These are phyloP conservation scores for Bipolaris oryzae DNA, from an alignment of 2,329 filamentous ascomycete genomes.

Conservation along the genomic window DNA sequence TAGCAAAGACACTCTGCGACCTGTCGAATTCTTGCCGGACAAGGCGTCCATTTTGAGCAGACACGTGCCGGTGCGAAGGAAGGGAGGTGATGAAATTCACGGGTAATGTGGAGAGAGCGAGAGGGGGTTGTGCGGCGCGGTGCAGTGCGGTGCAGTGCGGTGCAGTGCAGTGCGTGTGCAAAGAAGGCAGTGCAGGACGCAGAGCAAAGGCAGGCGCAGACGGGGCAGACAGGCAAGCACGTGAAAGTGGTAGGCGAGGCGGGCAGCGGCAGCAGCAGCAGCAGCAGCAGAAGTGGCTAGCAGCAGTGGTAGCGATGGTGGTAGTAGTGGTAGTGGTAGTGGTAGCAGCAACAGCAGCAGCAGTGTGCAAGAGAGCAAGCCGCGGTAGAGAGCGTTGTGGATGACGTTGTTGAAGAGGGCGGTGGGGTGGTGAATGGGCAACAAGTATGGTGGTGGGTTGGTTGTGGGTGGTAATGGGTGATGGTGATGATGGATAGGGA, in stretches of 20 bases:
- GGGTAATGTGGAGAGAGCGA: neutral
- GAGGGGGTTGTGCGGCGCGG: neutral
- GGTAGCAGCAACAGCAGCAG: neutral
- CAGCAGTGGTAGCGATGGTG: neutral
- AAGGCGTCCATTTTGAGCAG: constrained; percentile 52
- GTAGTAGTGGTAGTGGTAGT: neutral
- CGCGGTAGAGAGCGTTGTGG: neutral
- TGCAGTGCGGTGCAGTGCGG: no score
- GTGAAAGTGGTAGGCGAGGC: constrained; percentile 17
- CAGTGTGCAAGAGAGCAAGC: neutral
- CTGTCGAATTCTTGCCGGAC: constrained; percentile 56
- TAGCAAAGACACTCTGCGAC: constrained; percentile 58
- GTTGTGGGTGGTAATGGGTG: neutral
- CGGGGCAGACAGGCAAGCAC: constrained; percentile 20
- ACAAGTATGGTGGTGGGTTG: neutral
- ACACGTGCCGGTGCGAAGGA: constrained; percentile 34
- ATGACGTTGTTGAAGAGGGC: neutral
- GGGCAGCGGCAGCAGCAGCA: neutral
- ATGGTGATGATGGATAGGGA: neutral
- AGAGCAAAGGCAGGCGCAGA: neutral
- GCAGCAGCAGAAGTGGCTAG: neutral
- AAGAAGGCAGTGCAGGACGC: no score
- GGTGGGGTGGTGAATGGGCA: no score
- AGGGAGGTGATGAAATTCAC: constrained; percentile 35
- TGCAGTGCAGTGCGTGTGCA: no score